phyloP scores from a whole-genome alignment of 2,329 filamentous ascomycete species.

The Exophiala calicioides region DNA sequence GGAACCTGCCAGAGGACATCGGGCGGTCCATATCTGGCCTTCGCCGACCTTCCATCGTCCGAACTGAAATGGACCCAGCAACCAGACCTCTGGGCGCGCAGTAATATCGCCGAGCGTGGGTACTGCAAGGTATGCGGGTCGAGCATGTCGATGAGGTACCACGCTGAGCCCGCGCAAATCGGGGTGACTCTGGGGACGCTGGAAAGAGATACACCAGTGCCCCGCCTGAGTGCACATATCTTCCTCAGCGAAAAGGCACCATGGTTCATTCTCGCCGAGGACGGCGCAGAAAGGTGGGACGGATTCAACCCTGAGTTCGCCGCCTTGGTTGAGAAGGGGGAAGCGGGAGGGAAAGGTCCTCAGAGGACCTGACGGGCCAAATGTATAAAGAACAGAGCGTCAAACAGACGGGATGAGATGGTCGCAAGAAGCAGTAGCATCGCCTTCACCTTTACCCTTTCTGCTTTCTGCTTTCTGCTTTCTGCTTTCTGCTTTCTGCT shows the following conservation, averaged over 20 bases:
- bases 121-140: constrained; percentile 51
- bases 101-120: constrained; percentile 44
- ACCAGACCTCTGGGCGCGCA: constrained; percentile 36
- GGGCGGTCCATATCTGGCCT: constrained; percentile 49
- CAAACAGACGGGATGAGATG: no score
- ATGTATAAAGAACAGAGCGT: no score
- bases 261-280: constrained; percentile 43
- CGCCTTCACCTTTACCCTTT: no score
- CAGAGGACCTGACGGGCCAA: no score
- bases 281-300: constrained; percentile 36
- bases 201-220: constrained; percentile 36
- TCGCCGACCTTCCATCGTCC: constrained; percentile 39
- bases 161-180: constrained; percentile 36
- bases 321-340: constrained; percentile 30
- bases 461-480: no score
- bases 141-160: constrained; percentile 48
- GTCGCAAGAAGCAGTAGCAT: no score
- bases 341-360: constrained; percentile 26
- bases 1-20: constrained; percentile 52
- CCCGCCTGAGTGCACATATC: constrained; percentile 42
- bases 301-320: constrained; percentile 30
- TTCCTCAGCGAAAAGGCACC: constrained; percentile 46
- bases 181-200: constrained; percentile 45
- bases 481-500: no score
- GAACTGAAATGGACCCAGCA: constrained; percentile 39